phyloP scores from a whole-genome alignment of 257 asterid genomes.

The Solanum habrochaites region DNA sequence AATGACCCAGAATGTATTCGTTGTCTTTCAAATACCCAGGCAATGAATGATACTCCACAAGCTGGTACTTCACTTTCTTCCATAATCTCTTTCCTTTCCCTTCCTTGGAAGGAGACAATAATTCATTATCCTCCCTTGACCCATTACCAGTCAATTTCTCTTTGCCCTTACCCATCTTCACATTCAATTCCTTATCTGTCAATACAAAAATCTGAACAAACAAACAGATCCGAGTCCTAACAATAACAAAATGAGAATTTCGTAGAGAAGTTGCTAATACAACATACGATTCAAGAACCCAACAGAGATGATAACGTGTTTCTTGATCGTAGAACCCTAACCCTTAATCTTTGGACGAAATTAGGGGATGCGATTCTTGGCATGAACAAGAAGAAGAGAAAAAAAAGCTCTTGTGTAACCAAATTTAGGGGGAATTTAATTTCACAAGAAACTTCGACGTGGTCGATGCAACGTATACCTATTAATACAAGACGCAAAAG shows the following conservation, averaged over 20 bases:
- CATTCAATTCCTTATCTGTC: not conserved
- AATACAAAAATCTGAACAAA: not conserved
- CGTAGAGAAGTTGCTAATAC: not conserved
- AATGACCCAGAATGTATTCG: constrained; percentile 68
- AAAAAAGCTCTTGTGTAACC: not conserved
- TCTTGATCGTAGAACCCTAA: not conserved
- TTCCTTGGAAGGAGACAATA: constrained; percentile 10
- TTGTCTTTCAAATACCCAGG: constrained; percentile 96
- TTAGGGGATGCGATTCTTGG: not conserved
- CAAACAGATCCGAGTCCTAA: not conserved
- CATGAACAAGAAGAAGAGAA: not conserved
- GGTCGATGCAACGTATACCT: not conserved
- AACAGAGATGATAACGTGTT: not conserved
- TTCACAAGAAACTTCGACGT: not conserved
- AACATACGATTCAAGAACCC: not conserved
- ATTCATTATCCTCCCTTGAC: constrained; percentile 19
- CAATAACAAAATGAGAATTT: not conserved
- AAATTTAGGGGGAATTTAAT: not conserved
- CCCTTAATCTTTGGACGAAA: not conserved
- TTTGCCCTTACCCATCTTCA: constrained; percentile 37
- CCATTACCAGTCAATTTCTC: constrained; percentile 4
- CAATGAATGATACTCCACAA: constrained; percentile 88
- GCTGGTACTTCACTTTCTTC: constrained; percentile 88
- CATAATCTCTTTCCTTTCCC: constrained; percentile 69
- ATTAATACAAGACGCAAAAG: not conserved